phyloP scores from a whole-genome alignment of 2,329 filamentous ascomycete species.

The Xylaria sp. region DNA sequence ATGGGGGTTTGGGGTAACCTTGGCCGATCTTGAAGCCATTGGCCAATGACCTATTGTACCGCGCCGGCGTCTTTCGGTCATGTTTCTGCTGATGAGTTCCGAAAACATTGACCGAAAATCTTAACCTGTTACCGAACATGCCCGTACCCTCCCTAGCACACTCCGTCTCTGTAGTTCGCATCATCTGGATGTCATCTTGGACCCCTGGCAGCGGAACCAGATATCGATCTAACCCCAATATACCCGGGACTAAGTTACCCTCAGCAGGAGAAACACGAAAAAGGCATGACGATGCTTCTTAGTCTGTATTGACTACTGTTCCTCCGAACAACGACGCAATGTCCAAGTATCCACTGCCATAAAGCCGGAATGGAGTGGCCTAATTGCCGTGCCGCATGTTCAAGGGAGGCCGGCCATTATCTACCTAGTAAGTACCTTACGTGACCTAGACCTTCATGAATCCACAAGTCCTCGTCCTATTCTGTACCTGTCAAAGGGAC shows the following conservation, averaged over 20 bases:
- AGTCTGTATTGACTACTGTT: background rate
- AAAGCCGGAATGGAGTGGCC: slow-evolving; percentile 25
- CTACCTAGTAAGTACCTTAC: background rate
- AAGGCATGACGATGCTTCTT: background rate
- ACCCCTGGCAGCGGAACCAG: slow-evolving; percentile 2
- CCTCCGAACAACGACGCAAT: slow-evolving; percentile 12
- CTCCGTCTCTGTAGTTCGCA: slow-evolving; percentile 19
- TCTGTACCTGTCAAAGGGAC: slow-evolving; percentile 2
- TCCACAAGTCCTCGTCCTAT: slow-evolving; percentile 4
- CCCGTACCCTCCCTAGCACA: slow-evolving; percentile 19
- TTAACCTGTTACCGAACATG: slow-evolving; percentile 33
- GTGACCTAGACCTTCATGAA: slow-evolving; percentile 12
- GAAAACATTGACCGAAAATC: slow-evolving; percentile 35
- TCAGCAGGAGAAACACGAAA: background rate
- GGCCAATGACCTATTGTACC: slow-evolving; percentile 49
- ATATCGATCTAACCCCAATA: slow-evolving; percentile 8
- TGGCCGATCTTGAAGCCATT: slow-evolving; percentile 48
- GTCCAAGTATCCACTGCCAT: slow-evolving; percentile 20
- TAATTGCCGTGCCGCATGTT: slow-evolving; percentile 27
- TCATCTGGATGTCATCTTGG: slow-evolving; percentile 12
- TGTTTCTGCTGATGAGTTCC: slow-evolving; percentile 40
- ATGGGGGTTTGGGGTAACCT: slow-evolving; percentile 45
- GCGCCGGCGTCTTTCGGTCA: slow-evolving; percentile 45
- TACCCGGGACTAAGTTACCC: background rate
- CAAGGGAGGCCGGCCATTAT: slow-evolving; percentile 7